Percentiles rank a stretch among this genome's conserved stretches.
phyloP scores from a whole-genome alignment of 2,329 filamentous ascomycete genomes.

The Sordariomycetes sp. region DNA sequence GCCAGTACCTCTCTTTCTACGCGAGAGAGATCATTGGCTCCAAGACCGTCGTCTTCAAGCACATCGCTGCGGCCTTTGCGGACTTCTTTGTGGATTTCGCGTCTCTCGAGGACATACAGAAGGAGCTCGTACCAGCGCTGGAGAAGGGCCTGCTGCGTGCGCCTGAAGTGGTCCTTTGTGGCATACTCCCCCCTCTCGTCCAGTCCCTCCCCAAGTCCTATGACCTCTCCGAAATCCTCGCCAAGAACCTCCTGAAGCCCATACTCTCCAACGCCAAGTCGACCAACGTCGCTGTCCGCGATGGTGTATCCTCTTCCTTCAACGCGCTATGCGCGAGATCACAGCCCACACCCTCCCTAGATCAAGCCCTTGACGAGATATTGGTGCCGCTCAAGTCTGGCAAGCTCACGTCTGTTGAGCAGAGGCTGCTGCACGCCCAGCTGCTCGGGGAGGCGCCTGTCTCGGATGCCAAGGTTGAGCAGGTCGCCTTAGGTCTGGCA shows the following conservation, averaged over 20 bases:
- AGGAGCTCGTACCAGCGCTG: constrained; percentile 66
- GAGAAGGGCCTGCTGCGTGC: constrained; percentile 85
- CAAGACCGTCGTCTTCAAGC: constrained; percentile 55
- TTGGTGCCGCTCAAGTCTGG: constrained; percentile 68
- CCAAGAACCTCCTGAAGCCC: constrained; percentile 68
- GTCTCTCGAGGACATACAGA: constrained; percentile 61
- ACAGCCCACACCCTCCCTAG: constrained; percentile 43
- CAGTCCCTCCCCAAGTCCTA: constrained; percentile 55
- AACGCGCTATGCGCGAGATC: constrained; percentile 54
- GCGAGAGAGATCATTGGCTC: constrained; percentile 77
- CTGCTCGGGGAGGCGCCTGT: constrained; percentile 59
- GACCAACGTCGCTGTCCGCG: constrained; percentile 67
- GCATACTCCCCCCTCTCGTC: constrained; percentile 65
- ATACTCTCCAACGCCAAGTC: constrained; percentile 88
- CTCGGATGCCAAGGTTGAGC: constrained; percentile 51
- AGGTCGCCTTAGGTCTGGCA: constrained; percentile 56
- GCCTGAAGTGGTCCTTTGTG: constrained; percentile 78
- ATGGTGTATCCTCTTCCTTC: constrained; percentile 67
- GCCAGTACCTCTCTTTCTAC: constrained; percentile 72
- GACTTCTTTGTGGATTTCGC: constrained; percentile 79
- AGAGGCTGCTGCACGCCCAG: constrained; percentile 72
- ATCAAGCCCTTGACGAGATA: constrained; percentile 67
- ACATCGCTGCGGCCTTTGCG: constrained; percentile 60
- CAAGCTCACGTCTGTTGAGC: constrained; percentile 77
- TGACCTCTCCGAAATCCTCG: constrained; percentile 68